phyloP scores from a whole-genome alignment of 495 filamentous ascomycete species.

The Penicillium pulvis region DNA sequence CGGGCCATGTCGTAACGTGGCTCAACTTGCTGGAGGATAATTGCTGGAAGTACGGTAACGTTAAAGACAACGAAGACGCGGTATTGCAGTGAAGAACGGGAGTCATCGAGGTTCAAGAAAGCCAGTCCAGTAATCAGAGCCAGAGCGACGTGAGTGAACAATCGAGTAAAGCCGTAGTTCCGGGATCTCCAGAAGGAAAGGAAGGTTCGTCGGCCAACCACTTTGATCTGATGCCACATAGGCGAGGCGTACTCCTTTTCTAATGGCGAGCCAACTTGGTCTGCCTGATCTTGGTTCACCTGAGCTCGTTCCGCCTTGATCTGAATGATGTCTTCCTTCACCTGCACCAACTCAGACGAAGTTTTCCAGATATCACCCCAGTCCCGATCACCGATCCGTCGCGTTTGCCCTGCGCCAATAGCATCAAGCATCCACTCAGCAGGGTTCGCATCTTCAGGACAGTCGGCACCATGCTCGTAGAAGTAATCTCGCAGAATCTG shows the following conservation, averaged over 20 bases:
- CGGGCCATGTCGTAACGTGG: slow-evolving; percentile 76
- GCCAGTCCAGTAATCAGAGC: slow-evolving; percentile 73
- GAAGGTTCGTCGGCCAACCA: slow-evolving; percentile 65
- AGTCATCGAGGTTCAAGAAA: slow-evolving; percentile 69
- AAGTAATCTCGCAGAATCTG: slow-evolving; percentile 52
- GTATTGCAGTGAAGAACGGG: slow-evolving; percentile 70
- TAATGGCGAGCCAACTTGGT: slow-evolving; percentile 17
- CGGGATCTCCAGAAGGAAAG: slow-evolving; percentile 72
- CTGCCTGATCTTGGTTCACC: slow-evolving; percentile 22
- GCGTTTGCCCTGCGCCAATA: slow-evolving; percentile 75
- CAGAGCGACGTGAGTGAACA: slow-evolving; percentile 76
- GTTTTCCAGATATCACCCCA: slow-evolving; percentile 81
- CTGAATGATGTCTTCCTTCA: slow-evolving; percentile 65
- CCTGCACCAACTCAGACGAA: slow-evolving; percentile 65
- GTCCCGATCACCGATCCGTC: slow-evolving; percentile 71
- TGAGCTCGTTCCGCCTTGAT: slow-evolving; percentile 56
- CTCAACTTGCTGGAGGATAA: slow-evolving; percentile 77
- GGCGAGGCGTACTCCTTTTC: slow-evolving; percentile 77
- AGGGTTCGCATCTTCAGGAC: slow-evolving; percentile 64
- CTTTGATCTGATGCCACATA: slow-evolving; percentile 67
- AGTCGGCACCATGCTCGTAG: slow-evolving; percentile 49
- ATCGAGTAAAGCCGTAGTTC: slow-evolving; percentile 75
- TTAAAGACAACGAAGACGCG: slow-evolving; percentile 85
- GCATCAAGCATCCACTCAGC: slow-evolving; percentile 90
- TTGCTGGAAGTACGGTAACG: slow-evolving; percentile 71